Evolutionary conservation across 306 rosid genomes (phyloP), one percentile per base, ranked within the genome.

Genomic region (Quercus agrifolia): DNA sequence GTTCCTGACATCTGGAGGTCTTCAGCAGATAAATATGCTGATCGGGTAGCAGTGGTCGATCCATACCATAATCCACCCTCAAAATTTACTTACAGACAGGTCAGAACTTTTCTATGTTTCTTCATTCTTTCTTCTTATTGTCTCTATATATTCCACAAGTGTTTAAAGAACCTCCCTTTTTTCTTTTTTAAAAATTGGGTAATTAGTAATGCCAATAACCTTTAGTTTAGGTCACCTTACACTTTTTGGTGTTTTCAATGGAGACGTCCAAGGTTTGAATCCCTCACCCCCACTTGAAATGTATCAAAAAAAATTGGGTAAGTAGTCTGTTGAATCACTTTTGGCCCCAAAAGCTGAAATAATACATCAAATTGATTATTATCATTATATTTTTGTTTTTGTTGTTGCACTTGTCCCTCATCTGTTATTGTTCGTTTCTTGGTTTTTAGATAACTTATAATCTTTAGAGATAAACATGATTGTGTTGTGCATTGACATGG

Each of bases 1-100:
- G 97, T 95, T 84, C 98, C 99, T 70, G 99, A 95, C 86, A 91
- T 95, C 78, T 95, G 99, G 98, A 90, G 92, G 87, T 81, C 88
- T 82, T 86, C 99, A 46, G 91, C 98, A 0, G 96, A 95, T 82
- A 95, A 87, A 82, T 92, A 85, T 74, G 98, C 97, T 71, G 94
- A 91, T 86, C 85, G 56, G 57, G 59, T 90, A 55, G 99, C 98
- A 73, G 74, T 95, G 74, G 79, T 84, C 25, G 97, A 95, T 86
- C 92, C 93, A 35, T 89, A 90, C 78, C 99, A 92, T 81, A 90
- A 91, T 82, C 99, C 97, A 55, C 94, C 99, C 66, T 85, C 94
- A 80, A 84, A 82, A 62, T 74, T 95, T 85, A 95, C 99, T 52
- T 95, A 95, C 87, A 89, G 89, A 79, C 89, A 87, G 91, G 91